phyloP scores from a whole-genome alignment of 768 basidiomycete species.

The Trametes punicea region DNA sequence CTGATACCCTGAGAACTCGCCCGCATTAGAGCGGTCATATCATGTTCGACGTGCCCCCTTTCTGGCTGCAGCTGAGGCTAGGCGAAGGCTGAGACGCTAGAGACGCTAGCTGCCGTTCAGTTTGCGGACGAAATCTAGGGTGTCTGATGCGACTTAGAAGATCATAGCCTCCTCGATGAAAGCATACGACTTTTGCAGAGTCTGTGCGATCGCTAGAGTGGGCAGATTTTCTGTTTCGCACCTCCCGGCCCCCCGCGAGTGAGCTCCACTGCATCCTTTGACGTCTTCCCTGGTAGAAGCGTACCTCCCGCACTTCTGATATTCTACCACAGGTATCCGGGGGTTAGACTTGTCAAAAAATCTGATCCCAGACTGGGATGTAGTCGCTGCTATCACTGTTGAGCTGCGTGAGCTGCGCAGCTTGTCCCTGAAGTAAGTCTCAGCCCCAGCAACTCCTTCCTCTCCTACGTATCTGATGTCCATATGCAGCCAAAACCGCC shows the following conservation, averaged over 20 bases:
- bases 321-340: slow-evolving; percentile 77
- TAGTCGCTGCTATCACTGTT: slow-evolving; percentile 55
- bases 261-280: too few species aligned
- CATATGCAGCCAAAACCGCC: slow-evolving; percentile 59
- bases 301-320: too few species aligned
- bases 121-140: too few species aligned
- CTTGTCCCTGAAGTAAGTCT: slow-evolving; percentile 74
- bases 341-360: slow-evolving; percentile 79
- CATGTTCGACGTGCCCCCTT: neutral
- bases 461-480: slow-evolving; percentile 20
- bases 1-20: too few species aligned
- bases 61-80: neutral
- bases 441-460: slow-evolving; percentile 14
- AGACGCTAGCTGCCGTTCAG: too few species aligned
- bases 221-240: neutral
- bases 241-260: too few species aligned
- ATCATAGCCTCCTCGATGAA: too few species aligned
- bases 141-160: too few species aligned
- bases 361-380: slow-evolving; percentile 69
- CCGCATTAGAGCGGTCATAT: too few species aligned
- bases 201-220: neutral
- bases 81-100: too few species aligned
- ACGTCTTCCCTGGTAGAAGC: too few species aligned
- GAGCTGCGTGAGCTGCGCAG: slow-evolving; percentile 62
- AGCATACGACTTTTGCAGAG: neutral